Evolutionary conservation across 1,139 yeast genomes (phyloP).

Genomic region (Suhomyces ambrosiae): DNA sequence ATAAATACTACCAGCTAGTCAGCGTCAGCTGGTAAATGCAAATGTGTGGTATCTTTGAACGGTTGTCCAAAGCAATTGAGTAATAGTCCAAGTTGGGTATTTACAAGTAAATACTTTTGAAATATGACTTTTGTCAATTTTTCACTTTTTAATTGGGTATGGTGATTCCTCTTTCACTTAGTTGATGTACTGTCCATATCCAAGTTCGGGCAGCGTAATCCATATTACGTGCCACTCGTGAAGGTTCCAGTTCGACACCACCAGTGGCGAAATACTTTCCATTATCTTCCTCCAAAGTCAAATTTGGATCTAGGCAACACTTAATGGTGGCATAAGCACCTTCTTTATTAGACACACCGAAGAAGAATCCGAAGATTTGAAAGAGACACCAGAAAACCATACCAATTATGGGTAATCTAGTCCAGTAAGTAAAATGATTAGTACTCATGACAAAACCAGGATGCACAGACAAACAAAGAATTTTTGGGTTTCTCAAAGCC

Average conservation of each 20-base stretch:
- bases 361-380: conserved; percentile 64
- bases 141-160: conserved; percentile 14
- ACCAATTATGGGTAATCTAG: conserved; percentile 76
- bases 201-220: conserved; percentile 72
- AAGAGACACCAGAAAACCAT: conserved; percentile 68
- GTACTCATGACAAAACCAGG: conserved; percentile 89
- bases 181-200: conserved; percentile 77
- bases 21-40: neutral
- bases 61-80: too few relatives aligned
- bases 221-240: conserved; percentile 58
- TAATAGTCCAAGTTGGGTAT: neutral
- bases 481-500: conserved; percentile 65
- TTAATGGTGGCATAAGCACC: conserved; percentile 69
- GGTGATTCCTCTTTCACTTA: conserved; percentile 50
- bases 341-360: conserved; percentile 73
- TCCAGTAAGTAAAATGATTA: conserved; percentile 72
- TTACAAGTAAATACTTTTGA: too few relatives aligned
- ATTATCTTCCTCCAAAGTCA: conserved; percentile 56
- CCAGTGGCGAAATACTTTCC: conserved; percentile 70
- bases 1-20: neutral
- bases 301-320: conserved; percentile 59
- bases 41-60: neutral
- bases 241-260: conserved; percentile 57
- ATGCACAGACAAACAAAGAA: conserved; percentile 69
- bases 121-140: too few relatives aligned